A percentile compares a stretch with the other conserved stretches of the same genome.
phyloP scores from a whole-genome alignment of 805 yeast species.

The Kuraishia cidri region DNA sequence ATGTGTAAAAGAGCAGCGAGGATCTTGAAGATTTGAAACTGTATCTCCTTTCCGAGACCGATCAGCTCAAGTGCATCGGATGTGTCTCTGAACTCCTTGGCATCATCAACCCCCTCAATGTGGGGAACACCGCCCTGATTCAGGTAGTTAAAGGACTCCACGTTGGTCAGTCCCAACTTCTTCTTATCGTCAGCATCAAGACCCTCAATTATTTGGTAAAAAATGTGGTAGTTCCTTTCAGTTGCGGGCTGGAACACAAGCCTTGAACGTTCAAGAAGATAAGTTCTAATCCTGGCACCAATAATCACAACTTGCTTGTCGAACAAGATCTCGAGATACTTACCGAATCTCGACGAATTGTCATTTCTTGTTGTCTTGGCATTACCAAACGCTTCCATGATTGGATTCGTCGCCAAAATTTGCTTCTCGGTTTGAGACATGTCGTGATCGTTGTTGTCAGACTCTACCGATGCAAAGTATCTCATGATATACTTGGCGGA shows the following conservation, averaged over 20 bases:
- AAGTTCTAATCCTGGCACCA: slow-evolving; percentile 93
- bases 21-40: slow-evolving; percentile 62
- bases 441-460: slow-evolving; percentile 38
- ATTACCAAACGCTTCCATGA: slow-evolving; percentile 97
- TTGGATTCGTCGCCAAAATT: slow-evolving; percentile 93
- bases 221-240: slow-evolving; percentile 95
- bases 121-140: slow-evolving; percentile 77
- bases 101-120: slow-evolving; percentile 78
- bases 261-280: slow-evolving; percentile 86
- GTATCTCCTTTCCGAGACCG: slow-evolving; percentile 57
- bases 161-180: slow-evolving; percentile 49
- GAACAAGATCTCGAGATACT: slow-evolving; percentile 86
- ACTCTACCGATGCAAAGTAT: slow-evolving; percentile 90
- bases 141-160: slow-evolving; percentile 69
- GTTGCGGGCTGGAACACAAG: slow-evolving; percentile 83
- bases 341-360: slow-evolving; percentile 96
- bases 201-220: slow-evolving; percentile 83
- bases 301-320: slow-evolving; percentile 68
- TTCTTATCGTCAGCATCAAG: slow-evolving; percentile 44
- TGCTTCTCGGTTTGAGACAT: slow-evolving; percentile 91
- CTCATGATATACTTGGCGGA: slow-evolving; percentile 97
- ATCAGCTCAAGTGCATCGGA: slow-evolving; percentile 69
- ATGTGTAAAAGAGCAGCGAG: slow-evolving; percentile 86
- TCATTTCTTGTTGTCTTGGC: slow-evolving; percentile 97
- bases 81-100: slow-evolving; percentile 67